Base-by-base conservation (phyloP, 768 basidiomycete species). In the Xanthoconium purpureum region DNA sequence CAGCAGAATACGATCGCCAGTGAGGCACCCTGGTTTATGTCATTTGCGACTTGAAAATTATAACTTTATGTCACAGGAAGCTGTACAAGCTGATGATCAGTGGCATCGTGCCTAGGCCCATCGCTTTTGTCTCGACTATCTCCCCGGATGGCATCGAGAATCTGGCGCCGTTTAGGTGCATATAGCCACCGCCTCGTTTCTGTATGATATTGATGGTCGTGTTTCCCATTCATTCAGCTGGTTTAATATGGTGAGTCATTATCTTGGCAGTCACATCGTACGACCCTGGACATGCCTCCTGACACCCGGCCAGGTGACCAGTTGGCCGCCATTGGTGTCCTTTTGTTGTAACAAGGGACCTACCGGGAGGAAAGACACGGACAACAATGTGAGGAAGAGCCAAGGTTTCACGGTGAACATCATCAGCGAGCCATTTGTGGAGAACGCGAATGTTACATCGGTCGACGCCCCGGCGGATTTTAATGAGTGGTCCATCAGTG, bases 331-430 rank as follows among this genome's bases (percentile, higher is more conserved):
- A 33, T 70, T 78, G 64, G 63, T 84, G 28, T 76, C 76, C 12
- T 65, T 79, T 52, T 64, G 71, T 6, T 71, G 32, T 29, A 9
- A 29, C 3, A 46, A 46, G 17, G 56, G 55, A 11, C 59, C 64
- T 8, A 63, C 13, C n/a, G 35, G 60, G 5, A 29, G 63, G 40
- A 74, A 75, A 54, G 84, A 83, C 57, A 81, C 80, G 0, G 63
- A 71, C 17, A 55, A 61, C 28, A 84, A 83, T 62, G 32, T 63
- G 40, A 78, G 80, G 65, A 70, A 71, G 54, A 66, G 68, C 3
- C 75, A 70, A 6, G 45, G 45, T 6, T 85, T 84, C 66, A 77
- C 76, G 11, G 75, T 82, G 43, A 80, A 77, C 60, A 81, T 81
- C 63, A 83, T 85, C 63, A 81, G 79, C 52, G 81, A 83, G 58